Conservation (phyloP, 495 filamentous ascomycete genomes). For the Apodospora peruviana region DNA sequence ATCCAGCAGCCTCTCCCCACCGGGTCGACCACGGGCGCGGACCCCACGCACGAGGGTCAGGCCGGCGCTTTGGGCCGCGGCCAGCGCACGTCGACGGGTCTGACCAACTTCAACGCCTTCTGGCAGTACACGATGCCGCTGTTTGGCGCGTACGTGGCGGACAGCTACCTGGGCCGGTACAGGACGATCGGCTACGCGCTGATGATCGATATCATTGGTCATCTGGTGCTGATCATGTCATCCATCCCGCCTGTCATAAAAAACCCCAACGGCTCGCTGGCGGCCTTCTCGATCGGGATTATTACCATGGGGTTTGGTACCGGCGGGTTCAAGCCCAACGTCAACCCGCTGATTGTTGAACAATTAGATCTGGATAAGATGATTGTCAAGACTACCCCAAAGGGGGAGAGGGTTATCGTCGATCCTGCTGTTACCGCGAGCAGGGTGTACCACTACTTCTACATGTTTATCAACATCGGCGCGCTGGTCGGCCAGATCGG, state of each 20-base stretch:
- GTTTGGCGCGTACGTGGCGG: slow-evolving; percentile 62
- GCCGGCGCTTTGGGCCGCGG: slow-evolving; percentile 64
- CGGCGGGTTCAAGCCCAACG: slow-evolving; percentile 62
- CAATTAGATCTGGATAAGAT: slow-evolving; percentile 37
- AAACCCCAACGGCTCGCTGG: slow-evolving; percentile 48
- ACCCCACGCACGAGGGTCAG: slow-evolving; percentile 35
- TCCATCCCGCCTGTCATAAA: slow-evolving; percentile 57
- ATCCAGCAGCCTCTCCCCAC: slow-evolving; percentile 59
- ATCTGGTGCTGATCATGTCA: slow-evolving; percentile 59
- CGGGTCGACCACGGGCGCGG: slow-evolving; percentile 56
- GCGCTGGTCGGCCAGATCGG: slow-evolving; percentile 44
- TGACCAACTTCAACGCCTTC: slow-evolving; percentile 68
- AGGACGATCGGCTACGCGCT: slow-evolving; percentile 60
- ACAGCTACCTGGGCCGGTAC: slow-evolving; percentile 66
- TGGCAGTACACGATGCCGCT: slow-evolving; percentile 71
- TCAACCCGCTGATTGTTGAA: slow-evolving; percentile 56
- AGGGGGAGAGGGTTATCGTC: slow-evolving; percentile 62
- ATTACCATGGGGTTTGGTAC: slow-evolving; percentile 61
- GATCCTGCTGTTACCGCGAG: slow-evolving; percentile 60
- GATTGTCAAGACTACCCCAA: slow-evolving; percentile 38
- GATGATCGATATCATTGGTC: slow-evolving; percentile 55
- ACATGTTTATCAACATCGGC: slow-evolving; percentile 67
- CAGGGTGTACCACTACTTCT: slow-evolving; percentile 60
- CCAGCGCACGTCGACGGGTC: slow-evolving; percentile 57
- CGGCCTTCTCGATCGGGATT: slow-evolving; percentile 56